Base-by-base conservation (phyloP, 2,329 filamentous ascomycete genomes). In the Pseudogymnoascus sp. region DNA sequence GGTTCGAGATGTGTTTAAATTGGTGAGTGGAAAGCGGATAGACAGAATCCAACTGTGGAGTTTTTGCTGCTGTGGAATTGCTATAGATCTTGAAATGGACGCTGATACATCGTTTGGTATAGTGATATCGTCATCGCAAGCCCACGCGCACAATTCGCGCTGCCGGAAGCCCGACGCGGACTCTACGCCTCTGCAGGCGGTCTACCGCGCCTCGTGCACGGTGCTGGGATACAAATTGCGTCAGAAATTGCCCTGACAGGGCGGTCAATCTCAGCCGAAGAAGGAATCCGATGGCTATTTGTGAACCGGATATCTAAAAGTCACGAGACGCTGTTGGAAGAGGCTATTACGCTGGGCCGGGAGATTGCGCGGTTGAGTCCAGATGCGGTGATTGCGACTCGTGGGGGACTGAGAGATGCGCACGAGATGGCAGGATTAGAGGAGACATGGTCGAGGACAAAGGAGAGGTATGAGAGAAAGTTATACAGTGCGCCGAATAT, bases 131-230 rank as follows among this genome's bases (percentile, higher is more conserved):
- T 85, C n/a, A 74, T 86, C 31, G 82, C 83, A 3, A 77, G 80
- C 0, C 73, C 76, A 0, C 76, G 74, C 29, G 83, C 83, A 0
- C 77, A 75, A 3, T 85, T 87, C 66, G 76, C 79, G 3, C 74
- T 86, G 0, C 83, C 84, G 0, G 84, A 86, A 70, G 81, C 83
- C 6, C 79, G 81, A 36, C 77, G 83, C 26, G 84, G 84, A 2
- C 82, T 86, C 2, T 80, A 80, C 1, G 81, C 84, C 5, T 75
- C 83, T 0, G 83, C 82, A 0, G 84, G 84, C 31, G 83, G 79
- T 5, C 72, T 86, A 1, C 64, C 67, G 3, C 62, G 66, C 60
- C 11, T 47, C 2, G 73, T 74, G 71, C 62, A 71, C 8, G 68
- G 73, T 2, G 73, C 73, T 26, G 73, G 73, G 4, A 72, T 72